These are phyloP conservation scores for Cladobotryum mycophilum DNA, from an alignment of 2,329 filamentous ascomycete species.

Conservation along the genomic window DNA sequence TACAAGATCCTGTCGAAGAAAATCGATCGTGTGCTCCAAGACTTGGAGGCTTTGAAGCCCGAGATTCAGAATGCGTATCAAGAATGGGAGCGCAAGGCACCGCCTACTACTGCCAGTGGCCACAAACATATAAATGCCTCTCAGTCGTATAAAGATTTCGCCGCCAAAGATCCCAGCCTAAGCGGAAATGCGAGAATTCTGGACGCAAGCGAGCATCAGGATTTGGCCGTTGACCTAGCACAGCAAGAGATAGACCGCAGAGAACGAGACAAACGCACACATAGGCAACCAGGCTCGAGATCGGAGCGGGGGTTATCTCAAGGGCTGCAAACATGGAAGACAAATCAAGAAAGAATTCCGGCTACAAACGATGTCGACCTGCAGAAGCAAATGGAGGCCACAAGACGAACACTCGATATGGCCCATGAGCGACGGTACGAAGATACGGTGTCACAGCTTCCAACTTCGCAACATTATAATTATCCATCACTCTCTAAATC, in stretches of 20 bases:
- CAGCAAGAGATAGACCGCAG: conserved; percentile 64
- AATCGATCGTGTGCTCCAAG: conserved; percentile 54
- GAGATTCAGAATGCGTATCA: conserved; percentile 65
- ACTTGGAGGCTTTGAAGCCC: conserved; percentile 74
- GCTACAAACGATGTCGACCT: conserved; percentile 37
- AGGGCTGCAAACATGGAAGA: background rate
- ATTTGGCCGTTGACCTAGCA: conserved; percentile 71
- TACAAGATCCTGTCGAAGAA: conserved; percentile 48
- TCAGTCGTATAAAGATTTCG: conserved; percentile 37
- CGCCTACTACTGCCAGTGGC: conserved; percentile 14
- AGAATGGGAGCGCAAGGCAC: conserved; percentile 55
- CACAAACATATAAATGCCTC: background rate
- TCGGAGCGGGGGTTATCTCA: conserved; percentile 29
- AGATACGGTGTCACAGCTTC: conserved; percentile 18
- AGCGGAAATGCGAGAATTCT: conserved; percentile 53
- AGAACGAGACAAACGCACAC: conserved; percentile 53
- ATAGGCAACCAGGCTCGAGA: conserved; percentile 50
- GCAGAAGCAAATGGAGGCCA: conserved; percentile 47
- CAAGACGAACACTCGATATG: conserved; percentile 40
- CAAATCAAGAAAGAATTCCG: background rate
- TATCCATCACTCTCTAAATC: conserved; percentile 54
- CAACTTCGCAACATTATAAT: conserved; percentile 33
- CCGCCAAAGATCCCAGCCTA: conserved; percentile 56
- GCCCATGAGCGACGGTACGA: conserved; percentile 20
- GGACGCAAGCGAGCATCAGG: conserved; percentile 63